Base-by-base conservation (phyloP, 805 yeast species). In the Saccharomycopsis sp. region DNA sequence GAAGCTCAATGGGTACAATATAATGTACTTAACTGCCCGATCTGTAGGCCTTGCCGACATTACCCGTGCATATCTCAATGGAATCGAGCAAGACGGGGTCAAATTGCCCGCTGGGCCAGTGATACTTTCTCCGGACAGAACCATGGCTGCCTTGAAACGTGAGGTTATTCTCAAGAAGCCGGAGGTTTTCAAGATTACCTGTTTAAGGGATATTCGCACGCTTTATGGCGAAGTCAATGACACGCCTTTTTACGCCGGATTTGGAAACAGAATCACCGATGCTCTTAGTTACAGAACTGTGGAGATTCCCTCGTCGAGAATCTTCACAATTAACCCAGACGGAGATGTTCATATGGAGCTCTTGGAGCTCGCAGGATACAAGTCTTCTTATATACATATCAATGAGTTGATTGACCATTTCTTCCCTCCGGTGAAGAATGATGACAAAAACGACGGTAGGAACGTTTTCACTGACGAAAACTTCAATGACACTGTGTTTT, bases 261-360 rank as follows among this genome's bases (percentile, higher is more conserved):
- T 94, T 71, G 99, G 99, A 34, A 94, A 94, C 69, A 77, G 96
- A 64, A 94, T 94, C 61, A 94, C 99, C 1, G 99, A 94, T 73
- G 98, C 98, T 3, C 80, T 94, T 56, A 89, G 97, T 57, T 94
- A 94, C 69, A 78, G 98, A 65, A 87, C 91, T 8, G 98, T 94
- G 5, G 91, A 94, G 2, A 88, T 94, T 8, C 98, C 99, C 1
- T 84, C 96, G 19, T 93, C 97, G 47, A 78, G 97, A 62, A 92
- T 94, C 47, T 94, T 94, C 69, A 94, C 99, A 5, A 94, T 94
- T 66, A 93, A 94, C 67, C 92, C 98, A 1, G 90, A 89, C 62
- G 97, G 97, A 1, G 98, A 94, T 64, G 99, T 94, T 49, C 97
- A 90, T 74, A 87, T 94, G 96, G 99, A 94, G 72, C 78, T 94